A percentile compares a stretch with the other conserved stretches of the same genome.
Conservation (phyloP, 805 yeast genomes). For the Pichia ethanolica region DNA sequence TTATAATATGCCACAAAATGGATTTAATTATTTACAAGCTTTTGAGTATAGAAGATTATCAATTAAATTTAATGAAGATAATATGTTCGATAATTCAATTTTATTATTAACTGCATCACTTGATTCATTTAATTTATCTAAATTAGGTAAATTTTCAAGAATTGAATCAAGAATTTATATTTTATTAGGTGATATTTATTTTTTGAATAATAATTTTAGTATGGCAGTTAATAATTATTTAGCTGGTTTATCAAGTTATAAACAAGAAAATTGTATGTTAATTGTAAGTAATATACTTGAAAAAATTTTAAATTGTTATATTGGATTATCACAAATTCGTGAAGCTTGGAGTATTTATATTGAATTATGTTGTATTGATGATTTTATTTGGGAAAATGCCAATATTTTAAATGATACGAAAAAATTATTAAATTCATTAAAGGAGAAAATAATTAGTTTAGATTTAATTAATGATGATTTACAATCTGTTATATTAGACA, state of each 20-base stretch:
- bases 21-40: conserved; percentile 35
- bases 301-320: conserved; percentile 34
- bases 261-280: conserved; percentile 35
- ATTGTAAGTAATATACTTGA: conserved; percentile 28
- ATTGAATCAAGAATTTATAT: conserved; percentile 37
- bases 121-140: conserved; percentile 30
- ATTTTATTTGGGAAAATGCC: background rate
- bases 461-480: conserved; percentile 4
- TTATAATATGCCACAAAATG: conserved; percentile 35
- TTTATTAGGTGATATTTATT: conserved; percentile 45
- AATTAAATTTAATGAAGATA: background rate
- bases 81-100: conserved; percentile 10
- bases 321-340: conserved; percentile 23
- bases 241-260: conserved; percentile 30
- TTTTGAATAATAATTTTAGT: conserved; percentile 26
- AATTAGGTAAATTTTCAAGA: conserved; percentile 30
- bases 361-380: conserved; percentile 21
- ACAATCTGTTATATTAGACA: background rate
- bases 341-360: conserved; percentile 29
- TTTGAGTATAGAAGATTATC: conserved; percentile 12
- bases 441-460: background rate
- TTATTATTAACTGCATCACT: conserved; percentile 31
- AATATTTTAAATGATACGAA: background rate
- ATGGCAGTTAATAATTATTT: conserved; percentile 37
- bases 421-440: background rate